These are phyloP conservation scores for Penicillium psychrosexuale DNA, from an alignment of 2,329 filamentous ascomycete genomes.

Conservation along the genomic window DNA sequence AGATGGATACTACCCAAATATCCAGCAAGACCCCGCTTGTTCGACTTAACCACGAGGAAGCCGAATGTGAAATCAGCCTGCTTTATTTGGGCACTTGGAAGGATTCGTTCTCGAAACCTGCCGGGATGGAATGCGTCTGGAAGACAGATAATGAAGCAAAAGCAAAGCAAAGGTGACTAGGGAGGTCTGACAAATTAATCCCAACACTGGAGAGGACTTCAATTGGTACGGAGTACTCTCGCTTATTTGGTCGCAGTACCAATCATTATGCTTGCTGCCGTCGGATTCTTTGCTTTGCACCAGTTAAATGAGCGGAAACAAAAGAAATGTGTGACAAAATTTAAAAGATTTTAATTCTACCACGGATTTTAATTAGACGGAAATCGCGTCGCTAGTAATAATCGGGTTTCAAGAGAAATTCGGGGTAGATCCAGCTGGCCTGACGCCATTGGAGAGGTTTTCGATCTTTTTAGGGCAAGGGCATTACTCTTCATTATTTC, in stretches of 20 bases:
- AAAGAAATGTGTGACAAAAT: constrained; percentile 5
- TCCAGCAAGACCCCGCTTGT: constrained; percentile 18
- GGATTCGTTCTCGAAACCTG: constrained; percentile 1
- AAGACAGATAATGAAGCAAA: constrained; percentile 3
- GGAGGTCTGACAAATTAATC: constrained; percentile 3
- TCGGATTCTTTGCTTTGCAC: constrained; percentile 13
- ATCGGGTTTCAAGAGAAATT: background rate
- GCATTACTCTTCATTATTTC: background rate
- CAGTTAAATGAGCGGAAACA: constrained; percentile 14
- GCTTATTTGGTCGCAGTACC: constrained; percentile 16
- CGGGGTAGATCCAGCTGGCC: constrained; percentile 4
- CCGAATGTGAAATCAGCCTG: constrained; percentile 15
- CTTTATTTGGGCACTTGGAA: background rate
- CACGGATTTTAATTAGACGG: background rate
- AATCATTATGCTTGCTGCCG: constrained; percentile 20
- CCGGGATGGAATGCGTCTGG: constrained; percentile 9
- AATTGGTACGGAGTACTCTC: background rate
- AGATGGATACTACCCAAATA: constrained; percentile 10
- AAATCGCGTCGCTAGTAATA: background rate
- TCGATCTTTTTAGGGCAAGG: background rate
- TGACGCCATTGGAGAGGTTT: constrained; percentile 14
- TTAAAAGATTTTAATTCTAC: background rate
- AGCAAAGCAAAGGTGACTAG: background rate
- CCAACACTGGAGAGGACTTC: background rate
- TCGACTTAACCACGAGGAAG: constrained; percentile 22